A percentile compares a stretch with the other conserved stretches of the same genome.
phyloP scores from a whole-genome alignment of 768 basidiomycete genomes.

The Udeniomyces megalosporus region DNA sequence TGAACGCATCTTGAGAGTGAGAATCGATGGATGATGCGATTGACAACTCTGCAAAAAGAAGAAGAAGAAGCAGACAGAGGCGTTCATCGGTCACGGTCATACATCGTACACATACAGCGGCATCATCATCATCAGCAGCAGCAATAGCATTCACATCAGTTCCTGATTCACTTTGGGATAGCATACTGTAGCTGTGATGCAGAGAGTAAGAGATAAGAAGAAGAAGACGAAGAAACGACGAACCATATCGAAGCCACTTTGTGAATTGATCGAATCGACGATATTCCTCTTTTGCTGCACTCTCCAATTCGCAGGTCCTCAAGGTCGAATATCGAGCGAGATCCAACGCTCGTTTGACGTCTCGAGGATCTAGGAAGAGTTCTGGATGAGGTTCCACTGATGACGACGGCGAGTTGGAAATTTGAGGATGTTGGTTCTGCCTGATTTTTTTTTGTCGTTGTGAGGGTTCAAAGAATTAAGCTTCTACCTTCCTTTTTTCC shows the following conservation, averaged over 20 bases:
- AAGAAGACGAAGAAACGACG: not conserved
- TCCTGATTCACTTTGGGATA: not conserved
- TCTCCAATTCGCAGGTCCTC: slow-evolving; percentile 4
- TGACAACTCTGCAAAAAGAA: not conserved
- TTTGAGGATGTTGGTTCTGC: too few relatives aligned
- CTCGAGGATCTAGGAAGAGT: too few relatives aligned
- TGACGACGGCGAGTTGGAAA: too few relatives aligned
- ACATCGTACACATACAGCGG: too few relatives aligned
- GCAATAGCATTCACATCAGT: not conserved
- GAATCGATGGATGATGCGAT: not conserved
- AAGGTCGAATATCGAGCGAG: slow-evolving; percentile 6
- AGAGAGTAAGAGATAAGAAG: not conserved
- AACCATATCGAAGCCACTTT: slow-evolving; percentile 21
- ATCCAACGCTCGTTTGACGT: too few relatives aligned
- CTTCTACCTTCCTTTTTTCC: not conserved
- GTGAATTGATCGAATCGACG: slow-evolving; percentile 20
- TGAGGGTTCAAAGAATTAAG: not conserved
- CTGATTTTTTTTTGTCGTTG: not conserved
- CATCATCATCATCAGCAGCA: too few relatives aligned
- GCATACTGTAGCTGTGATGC: not conserved
- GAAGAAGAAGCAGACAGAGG: not conserved
- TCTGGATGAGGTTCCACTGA: too few relatives aligned
- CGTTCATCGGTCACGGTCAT: too few relatives aligned
- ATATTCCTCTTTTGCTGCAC: slow-evolving; percentile 19
- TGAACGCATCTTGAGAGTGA: not conserved